Evolutionary conservation across 2,329 filamentous ascomycete species (phyloP), one percentile per base, ranked within the genome.

Genomic region (Ramularia endophylla): DNA sequence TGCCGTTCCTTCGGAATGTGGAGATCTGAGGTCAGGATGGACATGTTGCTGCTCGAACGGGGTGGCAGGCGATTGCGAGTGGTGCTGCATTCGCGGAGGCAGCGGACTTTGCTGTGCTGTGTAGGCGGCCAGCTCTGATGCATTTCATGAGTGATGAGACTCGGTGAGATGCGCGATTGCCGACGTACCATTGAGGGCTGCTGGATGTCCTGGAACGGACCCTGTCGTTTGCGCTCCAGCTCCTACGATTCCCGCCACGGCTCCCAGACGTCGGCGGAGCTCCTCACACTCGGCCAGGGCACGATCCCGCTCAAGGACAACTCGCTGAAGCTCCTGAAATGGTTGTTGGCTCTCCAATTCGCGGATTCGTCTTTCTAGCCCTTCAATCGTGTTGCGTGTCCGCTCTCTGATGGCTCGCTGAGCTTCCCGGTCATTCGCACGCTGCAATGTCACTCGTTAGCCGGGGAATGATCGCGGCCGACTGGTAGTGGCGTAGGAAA

Each of bases 341-440:
- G 87, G 86, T 62, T 89, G 81, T 65, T 87, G 83, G 43, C 76
- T 82, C 43, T 85, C 85, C 52, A 94, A 73, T 48, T 90, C 84
- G 41, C 76, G 72, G 47, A 94, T 88, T 47, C 78, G 74, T 46
- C 72, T 73, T 62, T 92, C 84, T 44, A 92, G 70, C 5, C 66
- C 69, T 59, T 90, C 85, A 53, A 92, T 92, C 62, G 85, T 83
- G 43, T 80, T 77, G 66, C 83, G 87, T 19, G 86, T 92, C 41
- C 87, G 78, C 67, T 90, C 85, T 30, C 87, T 76, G 45, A 94
- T 92, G 28, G 85, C 86, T 36, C 87, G 77, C 62, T 94, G 87
- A 20, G 87, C 87, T 63, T 94, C 86, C 43, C 87, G 81, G 61
- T 94, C 87, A 75, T 95, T 95, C 57, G 87, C 86, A 50, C 89